A percentile compares a stretch with the other conserved stretches of the same genome.
These are phyloP conservation scores for Phytophthora sansomeana DNA, from an alignment of 352 stramenopile genomes.

Conservation along the genomic window DNA sequence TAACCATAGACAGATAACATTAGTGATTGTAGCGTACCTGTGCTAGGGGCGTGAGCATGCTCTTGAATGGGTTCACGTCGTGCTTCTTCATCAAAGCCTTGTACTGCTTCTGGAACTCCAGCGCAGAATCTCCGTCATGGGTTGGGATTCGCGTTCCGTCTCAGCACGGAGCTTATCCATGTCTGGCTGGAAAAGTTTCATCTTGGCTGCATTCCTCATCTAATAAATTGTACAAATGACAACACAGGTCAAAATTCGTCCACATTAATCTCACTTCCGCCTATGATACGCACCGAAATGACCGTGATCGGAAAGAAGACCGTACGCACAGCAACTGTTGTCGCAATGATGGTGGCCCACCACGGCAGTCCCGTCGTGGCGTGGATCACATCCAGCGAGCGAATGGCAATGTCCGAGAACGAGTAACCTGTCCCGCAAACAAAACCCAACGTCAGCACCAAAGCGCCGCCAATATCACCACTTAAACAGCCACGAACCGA, in stretches of 20 bases:
- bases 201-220: slow-evolving; percentile 87
- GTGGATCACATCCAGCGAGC: slow-evolving; percentile 78
- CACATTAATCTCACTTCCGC: background rate
- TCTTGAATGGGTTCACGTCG: slow-evolving; percentile 79
- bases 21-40: slow-evolving; percentile 39
- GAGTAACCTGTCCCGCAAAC: slow-evolving; percentile 48
- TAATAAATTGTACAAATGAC: slow-evolving; percentile 20
- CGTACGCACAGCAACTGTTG: slow-evolving; percentile 79
- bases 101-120: slow-evolving; percentile 76
- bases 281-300: slow-evolving; percentile 64
- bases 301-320: slow-evolving; percentile 81
- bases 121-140: slow-evolving; percentile 55
- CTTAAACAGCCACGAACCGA: slow-evolving; percentile 40
- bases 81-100: slow-evolving; percentile 87
- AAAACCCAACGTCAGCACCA: slow-evolving; percentile 13
- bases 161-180: slow-evolving; percentile 83
- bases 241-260: too few species aligned
- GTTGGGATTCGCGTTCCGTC: slow-evolving; percentile 65
- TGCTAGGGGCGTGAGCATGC: slow-evolving; percentile 70
- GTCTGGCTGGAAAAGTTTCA: slow-evolving; percentile 85
- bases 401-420: slow-evolving; percentile 80
- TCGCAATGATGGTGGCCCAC: slow-evolving; percentile 89
- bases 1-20: background rate
- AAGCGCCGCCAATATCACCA: background rate
- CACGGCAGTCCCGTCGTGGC: slow-evolving; percentile 83